Percentiles rank a stretch among this genome's conserved stretches.
Evolutionary conservation across 345 rosid species (phyloP).

Genomic region (Citrus mangshanensis): DNA sequence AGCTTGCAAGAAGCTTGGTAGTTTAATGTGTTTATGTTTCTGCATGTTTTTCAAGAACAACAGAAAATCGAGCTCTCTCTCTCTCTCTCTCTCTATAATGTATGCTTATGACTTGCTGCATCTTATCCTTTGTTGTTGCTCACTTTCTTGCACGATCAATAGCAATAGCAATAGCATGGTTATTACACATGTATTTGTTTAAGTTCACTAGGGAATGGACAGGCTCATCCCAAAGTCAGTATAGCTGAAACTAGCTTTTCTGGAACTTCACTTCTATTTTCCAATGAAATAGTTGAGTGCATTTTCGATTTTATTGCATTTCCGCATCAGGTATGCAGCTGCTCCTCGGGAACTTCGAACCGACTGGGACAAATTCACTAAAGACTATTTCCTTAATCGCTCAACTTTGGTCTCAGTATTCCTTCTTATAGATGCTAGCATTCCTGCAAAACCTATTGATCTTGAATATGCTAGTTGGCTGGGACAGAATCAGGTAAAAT

Average conservation of each 20-base stretch:
- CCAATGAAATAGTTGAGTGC: background rate
- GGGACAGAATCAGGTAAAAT: constrained; percentile 82
- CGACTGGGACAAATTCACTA: constrained; percentile 83
- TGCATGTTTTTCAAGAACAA: background rate
- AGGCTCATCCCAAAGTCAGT: background rate
- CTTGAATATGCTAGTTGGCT: constrained; percentile 98
- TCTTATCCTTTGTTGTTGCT: background rate
- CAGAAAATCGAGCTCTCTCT: background rate
- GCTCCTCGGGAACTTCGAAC: constrained; percentile 81
- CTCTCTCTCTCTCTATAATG: no score
- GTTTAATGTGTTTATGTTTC: background rate
- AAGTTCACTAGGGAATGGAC: background rate
- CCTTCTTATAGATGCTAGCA: constrained; percentile 92
- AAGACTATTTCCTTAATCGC: constrained; percentile 83
- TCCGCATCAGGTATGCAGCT: constrained; percentile 66
- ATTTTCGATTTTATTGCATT: background rate
- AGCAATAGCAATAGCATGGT: no score
- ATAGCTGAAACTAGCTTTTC: background rate
- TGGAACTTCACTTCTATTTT: background rate
- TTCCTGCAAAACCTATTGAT: constrained; percentile 82
- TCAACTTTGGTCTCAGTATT: constrained; percentile 81
- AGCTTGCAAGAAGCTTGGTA: background rate
- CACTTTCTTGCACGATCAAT: background rate
- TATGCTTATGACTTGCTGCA: background rate
- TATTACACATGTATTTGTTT: background rate